Conservation (phyloP, 116 monocot genomes). For the Posidonia oceanica region DNA sequence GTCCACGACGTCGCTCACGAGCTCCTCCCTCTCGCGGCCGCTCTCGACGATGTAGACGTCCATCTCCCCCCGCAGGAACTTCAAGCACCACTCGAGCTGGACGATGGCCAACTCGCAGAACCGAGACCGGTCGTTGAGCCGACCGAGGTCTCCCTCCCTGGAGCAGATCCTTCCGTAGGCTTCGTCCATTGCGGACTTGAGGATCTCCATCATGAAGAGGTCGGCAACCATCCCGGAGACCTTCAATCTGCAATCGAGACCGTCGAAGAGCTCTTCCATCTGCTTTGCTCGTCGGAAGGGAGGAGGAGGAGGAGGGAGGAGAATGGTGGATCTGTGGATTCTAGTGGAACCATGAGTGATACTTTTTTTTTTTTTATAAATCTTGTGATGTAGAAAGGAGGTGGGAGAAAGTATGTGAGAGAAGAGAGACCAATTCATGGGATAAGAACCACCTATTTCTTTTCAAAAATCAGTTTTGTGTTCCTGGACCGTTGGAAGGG, state of each 20-base stretch:
- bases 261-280: constrained; percentile 1
- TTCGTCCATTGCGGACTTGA: constrained; percentile 62
- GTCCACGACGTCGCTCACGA: constrained; percentile 34
- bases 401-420: too few species aligned
- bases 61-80: constrained; percentile 45
- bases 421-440: too few species aligned
- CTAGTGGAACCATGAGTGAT: too few species aligned
- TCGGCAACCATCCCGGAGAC: constrained; percentile 13
- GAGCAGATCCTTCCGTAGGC: constrained; percentile 48
- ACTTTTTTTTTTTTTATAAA: too few species aligned
- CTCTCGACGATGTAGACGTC: constrained; percentile 20
- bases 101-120: constrained; percentile 67
- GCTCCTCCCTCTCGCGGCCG: constrained; percentile 23
- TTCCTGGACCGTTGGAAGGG: too few species aligned
- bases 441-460: too few species aligned
- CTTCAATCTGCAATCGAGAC: background rate
- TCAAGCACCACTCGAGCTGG: constrained; percentile 71
- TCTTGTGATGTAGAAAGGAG: too few species aligned
- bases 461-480: too few species aligned
- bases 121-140: constrained; percentile 55
- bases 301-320: too few species aligned
- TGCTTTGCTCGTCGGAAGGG: background rate
- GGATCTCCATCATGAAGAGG: constrained; percentile 67
- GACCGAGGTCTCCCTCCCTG: constrained; percentile 39
- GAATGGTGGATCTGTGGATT: too few species aligned